Evolutionary conservation across 805 yeast genomes (phyloP).

Genomic region (Teunomyces cretensis): DNA sequence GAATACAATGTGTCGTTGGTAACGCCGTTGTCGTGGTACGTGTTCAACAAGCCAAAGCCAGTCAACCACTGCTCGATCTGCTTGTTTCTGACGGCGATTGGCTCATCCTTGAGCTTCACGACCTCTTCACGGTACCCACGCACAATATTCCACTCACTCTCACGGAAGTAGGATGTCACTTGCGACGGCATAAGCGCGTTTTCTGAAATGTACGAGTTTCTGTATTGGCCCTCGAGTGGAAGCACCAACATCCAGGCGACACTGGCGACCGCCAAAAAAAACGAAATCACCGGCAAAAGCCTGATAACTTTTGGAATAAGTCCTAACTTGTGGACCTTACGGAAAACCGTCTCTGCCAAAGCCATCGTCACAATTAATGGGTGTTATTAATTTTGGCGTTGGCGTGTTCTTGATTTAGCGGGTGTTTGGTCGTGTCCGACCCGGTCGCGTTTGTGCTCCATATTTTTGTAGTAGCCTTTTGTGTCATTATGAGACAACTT

Average conservation of each 20-base stretch:
- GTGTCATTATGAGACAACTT: no score
- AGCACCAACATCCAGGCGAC: slow-evolving; percentile 51
- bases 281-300: slow-evolving; percentile 33
- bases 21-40: slow-evolving; percentile 38
- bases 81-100: slow-evolving; percentile 40
- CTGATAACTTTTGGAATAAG: slow-evolving; percentile 35
- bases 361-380: slow-evolving; percentile 29
- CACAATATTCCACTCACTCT: slow-evolving; percentile 89
- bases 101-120: slow-evolving; percentile 32
- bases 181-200: slow-evolving; percentile 98
- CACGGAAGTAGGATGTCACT: slow-evolving; percentile 87
- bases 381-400: background rate
- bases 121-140: slow-evolving; percentile 77
- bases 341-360: slow-evolving; percentile 40
- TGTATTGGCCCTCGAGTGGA: slow-evolving; percentile 79
- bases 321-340: slow-evolving; percentile 41
- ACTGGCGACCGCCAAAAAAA: slow-evolving; percentile 35
- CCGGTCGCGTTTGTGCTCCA: background rate
- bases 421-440: background rate
- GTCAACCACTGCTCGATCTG: slow-evolving; percentile 58
- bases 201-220: slow-evolving; percentile 86
- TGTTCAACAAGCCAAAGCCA: slow-evolving; percentile 70
- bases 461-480: background rate
- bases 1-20: slow-evolving; percentile 63
- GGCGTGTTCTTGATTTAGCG: background rate